phyloP scores from a whole-genome alignment of 1,139 yeast genomes.

The Barnettozyma hawaiiensis region DNA sequence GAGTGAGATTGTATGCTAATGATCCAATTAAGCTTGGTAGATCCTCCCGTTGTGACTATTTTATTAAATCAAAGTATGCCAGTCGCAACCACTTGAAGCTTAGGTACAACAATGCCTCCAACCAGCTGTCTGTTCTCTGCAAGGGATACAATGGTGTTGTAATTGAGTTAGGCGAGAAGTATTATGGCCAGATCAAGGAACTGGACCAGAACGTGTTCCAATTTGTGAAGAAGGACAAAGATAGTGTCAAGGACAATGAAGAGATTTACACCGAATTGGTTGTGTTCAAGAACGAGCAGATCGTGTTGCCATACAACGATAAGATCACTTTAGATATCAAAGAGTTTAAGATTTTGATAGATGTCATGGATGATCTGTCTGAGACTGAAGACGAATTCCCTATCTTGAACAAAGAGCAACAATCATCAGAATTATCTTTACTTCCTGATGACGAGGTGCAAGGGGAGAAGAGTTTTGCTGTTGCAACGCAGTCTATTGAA shows the following conservation, averaged over 20 bases:
- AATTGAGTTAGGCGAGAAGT: constrained; percentile 27
- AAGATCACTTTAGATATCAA: constrained; percentile 55
- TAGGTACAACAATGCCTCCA: constrained; percentile 25
- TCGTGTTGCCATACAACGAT: constrained; percentile 49
- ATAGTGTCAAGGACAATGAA: constrained; percentile 19
- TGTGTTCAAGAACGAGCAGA: constrained; percentile 48
- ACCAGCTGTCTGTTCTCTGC: constrained; percentile 31
- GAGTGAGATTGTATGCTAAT: constrained; percentile 17
- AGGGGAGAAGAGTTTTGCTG: not conserved
- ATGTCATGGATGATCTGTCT: constrained; percentile 26
- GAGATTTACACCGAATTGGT: constrained; percentile 39
- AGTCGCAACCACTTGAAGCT: constrained; percentile 61
- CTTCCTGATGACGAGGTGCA: constrained; percentile 3
- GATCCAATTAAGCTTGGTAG: constrained; percentile 22
- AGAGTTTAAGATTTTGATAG: constrained; percentile 21
- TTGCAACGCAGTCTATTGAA: constrained; percentile 1
- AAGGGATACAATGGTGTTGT: constrained; percentile 33
- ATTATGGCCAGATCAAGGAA: constrained; percentile 24
- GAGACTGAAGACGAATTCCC: constrained; percentile 33
- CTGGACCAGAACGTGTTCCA: constrained; percentile 12
- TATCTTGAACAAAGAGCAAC: constrained; percentile 15
- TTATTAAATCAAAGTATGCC: constrained; percentile 51
- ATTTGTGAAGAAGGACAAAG: constrained; percentile 12
- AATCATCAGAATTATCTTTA: constrained; percentile 8
- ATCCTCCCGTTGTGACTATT: constrained; percentile 52